Conservation (phyloP, 306 rosid species). For the Castanea sativa region DNA sequence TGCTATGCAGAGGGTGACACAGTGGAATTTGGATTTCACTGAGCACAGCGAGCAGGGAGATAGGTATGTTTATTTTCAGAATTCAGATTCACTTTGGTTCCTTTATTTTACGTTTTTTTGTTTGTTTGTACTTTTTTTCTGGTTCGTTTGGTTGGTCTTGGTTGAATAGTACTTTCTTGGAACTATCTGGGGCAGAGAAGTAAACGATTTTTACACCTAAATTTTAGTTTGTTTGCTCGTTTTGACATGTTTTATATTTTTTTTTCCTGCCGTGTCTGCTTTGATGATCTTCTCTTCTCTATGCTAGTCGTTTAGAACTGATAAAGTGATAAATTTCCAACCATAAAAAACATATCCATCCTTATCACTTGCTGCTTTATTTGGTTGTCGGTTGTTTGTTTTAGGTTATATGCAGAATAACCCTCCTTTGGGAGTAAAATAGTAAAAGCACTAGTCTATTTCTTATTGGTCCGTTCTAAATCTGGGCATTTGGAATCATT, state of each 20-base stretch:
- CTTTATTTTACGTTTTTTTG: not conserved
- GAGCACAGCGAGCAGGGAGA: slow-evolving; percentile 94
- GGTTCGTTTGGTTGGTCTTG: not conserved
- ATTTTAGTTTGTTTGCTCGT: not conserved
- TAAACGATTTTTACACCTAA: not conserved
- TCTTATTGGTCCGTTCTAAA: not conserved
- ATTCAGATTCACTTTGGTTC: not conserved
- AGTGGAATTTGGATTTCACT: slow-evolving; percentile 97
- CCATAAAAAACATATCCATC: slow-evolving; percentile 9
- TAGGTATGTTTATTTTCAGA: slow-evolving; percentile 39
- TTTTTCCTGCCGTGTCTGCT: not conserved
- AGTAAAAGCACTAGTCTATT: no score
- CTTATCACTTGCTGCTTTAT: not conserved
- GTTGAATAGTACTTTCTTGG: not conserved
- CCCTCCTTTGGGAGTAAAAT: not conserved
- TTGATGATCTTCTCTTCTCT: not conserved
- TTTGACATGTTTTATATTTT: not conserved
- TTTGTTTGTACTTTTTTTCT: not conserved
- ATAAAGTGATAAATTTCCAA: not conserved
- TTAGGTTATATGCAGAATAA: not conserved
- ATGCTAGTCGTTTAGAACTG: not conserved
- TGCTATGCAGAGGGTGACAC: slow-evolving; percentile 96
- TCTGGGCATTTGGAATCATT: not conserved
- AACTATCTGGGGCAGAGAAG: not conserved
- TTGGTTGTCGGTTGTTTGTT: slow-evolving; percentile 4